phyloP scores from a whole-genome alignment of 768 basidiomycete species.

The Gymnopilus junonius region DNA sequence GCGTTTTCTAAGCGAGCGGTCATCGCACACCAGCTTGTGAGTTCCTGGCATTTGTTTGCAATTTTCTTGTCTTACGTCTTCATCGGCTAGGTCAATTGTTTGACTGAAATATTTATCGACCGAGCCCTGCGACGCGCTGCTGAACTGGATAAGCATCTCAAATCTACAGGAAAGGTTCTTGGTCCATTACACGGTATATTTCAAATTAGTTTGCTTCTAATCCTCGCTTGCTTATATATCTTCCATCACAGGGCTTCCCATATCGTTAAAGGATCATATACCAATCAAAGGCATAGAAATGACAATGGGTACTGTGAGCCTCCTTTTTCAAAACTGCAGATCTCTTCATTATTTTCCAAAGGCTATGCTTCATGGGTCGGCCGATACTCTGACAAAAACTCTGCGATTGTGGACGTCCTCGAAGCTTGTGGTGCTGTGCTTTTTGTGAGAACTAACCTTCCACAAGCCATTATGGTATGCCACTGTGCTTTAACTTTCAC shows the following conservation, averaged over 20 bases:
- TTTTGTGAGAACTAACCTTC: constrained; percentile 76
- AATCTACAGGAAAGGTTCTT: constrained; percentile 62
- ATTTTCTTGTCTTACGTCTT: not conserved
- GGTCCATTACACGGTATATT: constrained; percentile 73
- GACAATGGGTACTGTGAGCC: constrained; percentile 55
- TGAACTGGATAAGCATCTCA: constrained; percentile 64
- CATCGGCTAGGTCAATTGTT: constrained; percentile 67
- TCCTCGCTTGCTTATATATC: not conserved
- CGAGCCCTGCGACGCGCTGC: constrained; percentile 66
- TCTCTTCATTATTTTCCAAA: constrained; percentile 19
- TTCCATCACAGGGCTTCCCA: constrained; percentile 48
- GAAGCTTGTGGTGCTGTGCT: constrained; percentile 69
- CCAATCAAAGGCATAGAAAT: constrained; percentile 71
- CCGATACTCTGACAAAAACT: constrained; percentile 57
- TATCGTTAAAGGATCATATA: constrained; percentile 79
- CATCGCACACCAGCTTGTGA: constrained; percentile 77
- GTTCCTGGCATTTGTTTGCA: constrained; percentile 17
- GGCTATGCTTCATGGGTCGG: constrained; percentile 81
- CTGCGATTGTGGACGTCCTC: constrained; percentile 68
- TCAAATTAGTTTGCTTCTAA: not conserved
- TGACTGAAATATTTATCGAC: constrained; percentile 85
- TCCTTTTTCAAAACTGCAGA: not conserved
- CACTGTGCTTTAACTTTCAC: not conserved
- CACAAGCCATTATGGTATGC: constrained; percentile 74
- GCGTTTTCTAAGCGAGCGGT: constrained; percentile 82